Evolutionary conservation across 805 yeast species (phyloP).

Genomic region (Hanseniaspora nectarophila): DNA sequence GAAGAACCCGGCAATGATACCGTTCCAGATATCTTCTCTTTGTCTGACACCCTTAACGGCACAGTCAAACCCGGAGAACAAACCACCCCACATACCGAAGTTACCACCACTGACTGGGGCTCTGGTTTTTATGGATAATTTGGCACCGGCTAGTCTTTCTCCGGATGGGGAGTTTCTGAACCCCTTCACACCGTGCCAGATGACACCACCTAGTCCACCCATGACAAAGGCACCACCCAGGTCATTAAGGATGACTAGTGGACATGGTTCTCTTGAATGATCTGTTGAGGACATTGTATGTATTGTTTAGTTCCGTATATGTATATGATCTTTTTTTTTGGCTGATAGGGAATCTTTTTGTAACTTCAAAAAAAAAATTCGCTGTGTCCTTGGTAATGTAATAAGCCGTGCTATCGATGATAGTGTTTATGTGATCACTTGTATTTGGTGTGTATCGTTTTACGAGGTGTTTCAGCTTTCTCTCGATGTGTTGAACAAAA

Average conservation of each 20-base stretch:
- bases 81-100: slow-evolving; percentile 99
- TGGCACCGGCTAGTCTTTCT: slow-evolving; percentile 81
- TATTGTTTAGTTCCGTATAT: background rate
- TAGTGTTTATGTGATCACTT: no score
- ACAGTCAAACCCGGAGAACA: slow-evolving; percentile 91
- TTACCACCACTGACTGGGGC: slow-evolving; percentile 99
- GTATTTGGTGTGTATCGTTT: no score
- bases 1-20: slow-evolving; percentile 93
- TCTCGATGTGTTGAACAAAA: no score
- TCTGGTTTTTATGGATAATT: slow-evolving; percentile 83
- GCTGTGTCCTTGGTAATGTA: background rate
- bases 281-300: slow-evolving; percentile 66
- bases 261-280: slow-evolving; percentile 98
- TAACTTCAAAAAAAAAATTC: no score
- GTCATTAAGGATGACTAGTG: slow-evolving; percentile 87
- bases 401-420: no score
- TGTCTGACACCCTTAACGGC: slow-evolving; percentile 88
- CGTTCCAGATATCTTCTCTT: slow-evolving; percentile 98
- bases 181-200: slow-evolving; percentile 99
- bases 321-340: background rate
- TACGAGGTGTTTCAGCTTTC: no score
- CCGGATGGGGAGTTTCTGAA: slow-evolving; percentile 96
- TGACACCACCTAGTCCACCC: slow-evolving; percentile 98
- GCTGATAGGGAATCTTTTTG: no score
- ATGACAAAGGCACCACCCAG: slow-evolving; percentile 98